Base-by-base conservation (phyloP, 768 basidiomycete species). In the Boletales sp. region DNA sequence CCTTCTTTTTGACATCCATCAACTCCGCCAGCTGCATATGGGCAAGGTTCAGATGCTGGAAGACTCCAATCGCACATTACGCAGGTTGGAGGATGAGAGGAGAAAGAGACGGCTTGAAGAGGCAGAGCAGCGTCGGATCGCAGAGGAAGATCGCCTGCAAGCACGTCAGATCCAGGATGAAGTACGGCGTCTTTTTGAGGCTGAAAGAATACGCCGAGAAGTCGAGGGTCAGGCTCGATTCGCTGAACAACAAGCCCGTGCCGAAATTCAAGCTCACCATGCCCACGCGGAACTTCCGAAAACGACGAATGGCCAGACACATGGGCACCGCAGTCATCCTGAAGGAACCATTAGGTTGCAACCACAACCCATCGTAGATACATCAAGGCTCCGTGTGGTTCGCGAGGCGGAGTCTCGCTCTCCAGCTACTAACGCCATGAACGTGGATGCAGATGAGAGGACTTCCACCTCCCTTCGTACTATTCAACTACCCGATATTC, bases 351-450 rank as follows among this genome's bases (percentile, higher is more conserved):
- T 15, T 25, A 25, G 48, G 8, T 46, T 18, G 14, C 71, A 70
- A 51, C 63, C 58, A 37, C 70, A 60, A 31, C 61, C 59, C 10
- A 65, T 48, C 39, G 40, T 59, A 8, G 65, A 71, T 41, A 58
- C 62, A 7, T 48, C 57, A 12, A 61, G 54, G 40, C 65, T 70
- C n/a, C 59, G 53, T 31, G 59, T 63, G 15, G 52, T 66, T 47
- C 38, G 33, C 19, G 40, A 55, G 39, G 44, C 46, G n/a, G 44
- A 36, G 35, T 18, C 33, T 12, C 11, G 25, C 14, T 7, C 44
- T 8, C 12, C 45, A 32, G 48, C 25, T n/a, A 31, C 13, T 3
- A 21, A 19, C 10, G 5, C 19, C n/a, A 48, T 42, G 52, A 41
- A 32, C 25, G 52, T 47, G 49, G 48, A 51, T 21, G 18, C 46